Conservation (phyloP, 371 early-diverging fungal genomes). For the Umbelopsis sp. region DNA sequence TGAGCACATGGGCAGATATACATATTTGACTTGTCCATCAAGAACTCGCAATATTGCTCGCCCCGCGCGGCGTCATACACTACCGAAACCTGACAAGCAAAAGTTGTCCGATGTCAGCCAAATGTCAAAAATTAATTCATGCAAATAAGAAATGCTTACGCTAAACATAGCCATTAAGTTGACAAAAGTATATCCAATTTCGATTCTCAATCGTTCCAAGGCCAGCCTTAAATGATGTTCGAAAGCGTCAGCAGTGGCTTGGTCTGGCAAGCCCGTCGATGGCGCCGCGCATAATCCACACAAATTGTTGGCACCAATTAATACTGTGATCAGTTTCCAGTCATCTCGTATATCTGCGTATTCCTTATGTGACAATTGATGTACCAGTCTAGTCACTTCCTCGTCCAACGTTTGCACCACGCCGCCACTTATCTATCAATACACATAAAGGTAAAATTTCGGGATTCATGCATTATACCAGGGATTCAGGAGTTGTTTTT, state of each 20-base stretch:
- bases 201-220: conserved; percentile 40
- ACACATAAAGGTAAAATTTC: not conserved
- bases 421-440: conserved; percentile 58
- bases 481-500: not conserved
- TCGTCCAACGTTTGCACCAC: conserved; percentile 42
- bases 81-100: conserved; percentile 41
- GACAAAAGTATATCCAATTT: conserved; percentile 57
- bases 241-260: conserved; percentile 55
- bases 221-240: conserved; percentile 45
- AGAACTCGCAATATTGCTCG: conserved; percentile 58
- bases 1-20: conserved; percentile 61
- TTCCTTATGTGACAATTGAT: conserved; percentile 21
- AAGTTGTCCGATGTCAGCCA: not conserved
- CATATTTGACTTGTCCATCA: conserved; percentile 54
- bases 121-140: too few relatives aligned
- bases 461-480: not conserved
- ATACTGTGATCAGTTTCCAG: conserved; percentile 69
- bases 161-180: conserved; percentile 64
- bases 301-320: conserved; percentile 75
- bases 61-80: conserved; percentile 64
- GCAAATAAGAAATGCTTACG: conserved; percentile 29
- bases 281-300: conserved; percentile 59
- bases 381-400: conserved; percentile 34
- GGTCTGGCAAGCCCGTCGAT: conserved; percentile 34
- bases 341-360: conserved; percentile 45